A percentile compares a stretch with the other conserved stretches of the same genome.
phyloP scores from a whole-genome alignment of 495 filamentous ascomycete genomes.

The Lineolata rhizophorae region DNA sequence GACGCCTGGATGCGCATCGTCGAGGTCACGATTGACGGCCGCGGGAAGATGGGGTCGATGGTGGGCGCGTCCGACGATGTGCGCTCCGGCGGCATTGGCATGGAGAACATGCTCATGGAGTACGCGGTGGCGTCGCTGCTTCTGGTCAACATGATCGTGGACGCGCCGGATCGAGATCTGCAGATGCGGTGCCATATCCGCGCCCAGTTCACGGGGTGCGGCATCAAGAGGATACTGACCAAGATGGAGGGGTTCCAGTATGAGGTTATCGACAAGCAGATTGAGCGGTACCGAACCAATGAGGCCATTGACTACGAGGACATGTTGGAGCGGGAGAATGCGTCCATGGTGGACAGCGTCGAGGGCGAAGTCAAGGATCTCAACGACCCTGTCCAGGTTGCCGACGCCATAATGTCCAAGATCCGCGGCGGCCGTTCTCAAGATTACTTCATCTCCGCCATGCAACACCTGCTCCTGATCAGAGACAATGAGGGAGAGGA shows the following conservation, averaged over 20 bases:
- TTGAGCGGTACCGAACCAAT: constrained; percentile 80
- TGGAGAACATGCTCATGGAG: constrained; percentile 98
- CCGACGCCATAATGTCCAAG: constrained; percentile 78
- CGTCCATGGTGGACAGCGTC: constrained; percentile 69
- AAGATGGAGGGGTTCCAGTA: constrained; percentile 99
- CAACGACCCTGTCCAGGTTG: constrained; percentile 80
- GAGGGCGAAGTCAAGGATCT: constrained; percentile 88
- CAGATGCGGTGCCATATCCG: constrained; percentile 84
- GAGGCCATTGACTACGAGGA: constrained; percentile 98
- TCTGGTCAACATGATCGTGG: constrained; percentile 89
- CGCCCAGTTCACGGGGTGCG: constrained; percentile 89
- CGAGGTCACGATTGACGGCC: constrained; percentile 88
- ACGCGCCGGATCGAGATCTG: constrained; percentile 66
- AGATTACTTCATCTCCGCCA: constrained; percentile 86
- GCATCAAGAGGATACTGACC: constrained; percentile 76
- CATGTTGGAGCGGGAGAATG: constrained; percentile 75
- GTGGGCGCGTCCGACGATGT: constrained; percentile 95
- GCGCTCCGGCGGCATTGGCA: constrained; percentile 88
- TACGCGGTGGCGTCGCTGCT: constrained; percentile 92
- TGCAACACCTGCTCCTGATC: constrained; percentile 89
- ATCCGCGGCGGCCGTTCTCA: constrained; percentile 64
- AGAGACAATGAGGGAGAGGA: constrained; percentile 87
- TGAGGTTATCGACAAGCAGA: constrained; percentile 94
- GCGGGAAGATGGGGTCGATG: constrained; percentile 94
- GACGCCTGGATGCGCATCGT: constrained; percentile 98